phyloP scores from a whole-genome alignment of 116 monocot genomes.

The Cymodocea nodosa region DNA sequence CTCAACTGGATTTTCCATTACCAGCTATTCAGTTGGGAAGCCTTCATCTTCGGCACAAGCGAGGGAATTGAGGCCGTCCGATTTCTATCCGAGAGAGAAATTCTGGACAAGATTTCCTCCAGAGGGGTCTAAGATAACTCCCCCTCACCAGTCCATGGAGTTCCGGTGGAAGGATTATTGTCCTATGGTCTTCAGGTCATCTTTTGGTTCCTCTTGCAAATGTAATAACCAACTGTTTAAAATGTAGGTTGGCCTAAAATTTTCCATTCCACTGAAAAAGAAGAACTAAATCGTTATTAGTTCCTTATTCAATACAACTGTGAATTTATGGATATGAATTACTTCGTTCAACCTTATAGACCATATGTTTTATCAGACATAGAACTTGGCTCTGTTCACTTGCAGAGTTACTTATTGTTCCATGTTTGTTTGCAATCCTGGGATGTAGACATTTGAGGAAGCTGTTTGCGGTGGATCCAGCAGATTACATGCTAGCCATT shows the following conservation, averaged over 20 bases:
- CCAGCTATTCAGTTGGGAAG: conserved; percentile 79
- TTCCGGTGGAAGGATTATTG: conserved; percentile 98
- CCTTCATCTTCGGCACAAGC: conserved; percentile 21
- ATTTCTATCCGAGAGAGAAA: conserved; percentile 85
- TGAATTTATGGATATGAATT: too few species aligned
- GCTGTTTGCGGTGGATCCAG: conserved; percentile 83
- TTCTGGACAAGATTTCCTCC: conserved; percentile 94
- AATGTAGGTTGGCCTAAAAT: too few species aligned
- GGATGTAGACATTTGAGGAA: conserved; percentile 64
- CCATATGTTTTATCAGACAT: too few species aligned
- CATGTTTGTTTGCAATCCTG: background rate
- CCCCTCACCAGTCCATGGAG: conserved; percentile 71
- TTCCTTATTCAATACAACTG: too few species aligned
- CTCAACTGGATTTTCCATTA: conserved; percentile 1
- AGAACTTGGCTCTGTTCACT: too few species aligned
- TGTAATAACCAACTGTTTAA: conserved; percentile 2
- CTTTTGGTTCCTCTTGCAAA: background rate
- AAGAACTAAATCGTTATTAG: too few species aligned
- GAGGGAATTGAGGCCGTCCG: conserved; percentile 41
- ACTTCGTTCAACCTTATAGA: too few species aligned
- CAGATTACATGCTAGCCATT: conserved; percentile 94
- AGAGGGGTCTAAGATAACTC: conserved; percentile 88
- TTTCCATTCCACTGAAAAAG: too few species aligned
- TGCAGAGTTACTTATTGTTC: background rate
- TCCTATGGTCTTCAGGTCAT: conserved; percentile 90